Base-by-base conservation (phyloP, 2,329 filamentous ascomycete genomes). In the Botrytis squamosa region DNA sequence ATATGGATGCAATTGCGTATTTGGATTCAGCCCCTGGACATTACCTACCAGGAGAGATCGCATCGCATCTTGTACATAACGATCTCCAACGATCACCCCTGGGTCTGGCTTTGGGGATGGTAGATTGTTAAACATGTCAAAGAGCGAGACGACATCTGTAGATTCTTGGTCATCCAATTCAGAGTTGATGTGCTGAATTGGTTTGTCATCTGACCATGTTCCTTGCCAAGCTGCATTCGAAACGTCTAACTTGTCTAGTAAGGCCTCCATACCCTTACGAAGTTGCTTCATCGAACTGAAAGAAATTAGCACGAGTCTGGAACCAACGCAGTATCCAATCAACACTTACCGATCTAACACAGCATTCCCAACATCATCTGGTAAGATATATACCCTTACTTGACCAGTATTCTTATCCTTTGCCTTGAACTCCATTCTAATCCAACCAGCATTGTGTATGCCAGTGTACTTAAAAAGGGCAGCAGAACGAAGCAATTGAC, bases 61-160 rank as follows among this genome's bases (percentile, higher is more conserved):
- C 79, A 92, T 87, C 0, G 88, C 86, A 40, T 86, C 83, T 66
- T 84, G 85, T 1, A 85, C 83, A 74, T 89, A 86, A 0, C 82
- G 81, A 73, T 90, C n/a, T 8, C 52, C 87, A 0, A 79, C 75
- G 12, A 92, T 83, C 0, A 78, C 76, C 0, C 84, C 82, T 0
- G 86, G 83, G n/a, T 83, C 80, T 2, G 93, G 92, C 3, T 84
- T 80, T 0, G 93, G 93, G 0, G 92, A 93, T 0, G 91, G 89
- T 1, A 95, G 85, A 4, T 84, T 88, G 80, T 95, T 95, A 85
- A 95, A 95, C 65, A 94, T 83, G 42, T 90, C 86, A 66, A 93
- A 88, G 0, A 95, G 82, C 0, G 91, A 91, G 2, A 83, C 79
- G 16, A 86, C 81, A 29, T 87, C 83, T 18, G 42, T 29, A 2